These are phyloP conservation scores for Alectoria sarmentosa DNA, from an alignment of 495 filamentous ascomycete species.

Conservation along the genomic window DNA sequence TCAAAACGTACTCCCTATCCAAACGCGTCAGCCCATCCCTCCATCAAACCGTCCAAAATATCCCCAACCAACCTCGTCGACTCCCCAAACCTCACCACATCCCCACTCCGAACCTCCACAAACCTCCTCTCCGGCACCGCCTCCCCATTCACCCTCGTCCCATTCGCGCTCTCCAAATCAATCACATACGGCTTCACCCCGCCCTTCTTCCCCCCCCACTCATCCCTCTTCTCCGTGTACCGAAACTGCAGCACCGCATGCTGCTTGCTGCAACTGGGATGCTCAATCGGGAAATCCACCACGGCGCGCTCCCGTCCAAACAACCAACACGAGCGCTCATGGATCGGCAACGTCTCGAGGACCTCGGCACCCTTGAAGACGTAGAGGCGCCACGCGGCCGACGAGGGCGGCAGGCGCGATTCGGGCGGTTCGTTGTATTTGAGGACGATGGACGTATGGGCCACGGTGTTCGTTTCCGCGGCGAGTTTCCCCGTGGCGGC, in stretches of 20 bases:
- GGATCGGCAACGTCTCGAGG: slow-evolving; percentile 70
- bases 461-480: slow-evolving; percentile 77
- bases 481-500: slow-evolving; percentile 73
- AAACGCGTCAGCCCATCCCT: background rate
- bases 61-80: background rate
- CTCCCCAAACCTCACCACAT: slow-evolving; percentile 79
- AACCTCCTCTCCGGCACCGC: slow-evolving; percentile 66
- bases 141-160: slow-evolving; percentile 75
- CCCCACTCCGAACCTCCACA: slow-evolving; percentile 79
- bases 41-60: background rate
- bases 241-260: slow-evolving; percentile 95
- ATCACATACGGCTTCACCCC: slow-evolving; percentile 86
- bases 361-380: slow-evolving; percentile 83
- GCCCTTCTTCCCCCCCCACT: slow-evolving; percentile 73
- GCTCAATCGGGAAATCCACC: slow-evolving; percentile 76
- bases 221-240: slow-evolving; percentile 71
- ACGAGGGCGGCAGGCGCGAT: slow-evolving; percentile 75
- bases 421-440: slow-evolving; percentile 97
- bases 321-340: slow-evolving; percentile 78
- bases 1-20: slow-evolving; percentile 78
- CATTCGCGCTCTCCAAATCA: slow-evolving; percentile 91
- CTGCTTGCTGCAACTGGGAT: slow-evolving; percentile 89
- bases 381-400: slow-evolving; percentile 80
- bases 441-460: slow-evolving; percentile 57
- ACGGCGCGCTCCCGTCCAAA: slow-evolving; percentile 72